These are phyloP conservation scores for Lipomyces sp. DNA, from an alignment of 805 yeast species.

Conservation along the genomic window DNA sequence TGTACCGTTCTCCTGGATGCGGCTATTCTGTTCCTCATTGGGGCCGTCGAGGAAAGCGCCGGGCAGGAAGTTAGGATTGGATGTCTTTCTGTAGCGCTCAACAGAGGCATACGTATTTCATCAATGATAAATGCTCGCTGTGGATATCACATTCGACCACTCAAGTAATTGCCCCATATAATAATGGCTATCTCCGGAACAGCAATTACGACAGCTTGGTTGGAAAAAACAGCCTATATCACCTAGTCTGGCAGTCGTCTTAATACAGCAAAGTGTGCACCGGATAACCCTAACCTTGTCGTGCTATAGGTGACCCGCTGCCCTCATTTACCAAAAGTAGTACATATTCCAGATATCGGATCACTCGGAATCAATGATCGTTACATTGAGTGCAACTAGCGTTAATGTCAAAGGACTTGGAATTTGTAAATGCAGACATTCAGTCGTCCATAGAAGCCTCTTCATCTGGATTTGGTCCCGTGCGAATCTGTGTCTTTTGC, in stretches of 20 bases:
- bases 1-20: neutral
- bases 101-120: neutral
- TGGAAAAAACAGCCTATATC: neutral
- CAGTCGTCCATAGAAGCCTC: slow-evolving; percentile 6
- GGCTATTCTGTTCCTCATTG: neutral
- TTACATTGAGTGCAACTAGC: neutral
- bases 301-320: no score
- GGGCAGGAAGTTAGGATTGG: neutral
- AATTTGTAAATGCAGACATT: slow-evolving; percentile 4
- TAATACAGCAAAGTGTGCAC: no score
- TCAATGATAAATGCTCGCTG: neutral
- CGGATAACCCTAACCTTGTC: no score
- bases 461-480: neutral
- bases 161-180: neutral
- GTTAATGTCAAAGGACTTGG: slow-evolving; percentile 4
- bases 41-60: neutral
- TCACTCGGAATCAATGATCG: neutral
- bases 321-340: no score
- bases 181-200: neutral
- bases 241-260: no score
- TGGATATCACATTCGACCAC: neutral
- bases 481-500: slow-evolving; percentile 24
- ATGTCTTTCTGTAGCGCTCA: neutral
- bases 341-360: no score
- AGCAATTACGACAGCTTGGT: neutral